phyloP scores from a whole-genome alignment of 805 yeast species.

The Candida ficus region DNA sequence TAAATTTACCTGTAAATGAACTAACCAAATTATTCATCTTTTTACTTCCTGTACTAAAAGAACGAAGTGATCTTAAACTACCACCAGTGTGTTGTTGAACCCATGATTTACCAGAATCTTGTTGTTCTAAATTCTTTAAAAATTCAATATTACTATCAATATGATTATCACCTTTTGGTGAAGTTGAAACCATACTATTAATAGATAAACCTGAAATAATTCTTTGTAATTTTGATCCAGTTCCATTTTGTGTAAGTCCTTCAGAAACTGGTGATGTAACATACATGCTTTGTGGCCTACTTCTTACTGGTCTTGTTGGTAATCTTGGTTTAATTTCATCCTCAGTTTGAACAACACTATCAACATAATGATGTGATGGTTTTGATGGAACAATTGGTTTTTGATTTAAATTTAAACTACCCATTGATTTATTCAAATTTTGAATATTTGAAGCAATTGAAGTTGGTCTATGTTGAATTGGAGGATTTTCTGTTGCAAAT shows the following conservation, averaged over 20 bases:
- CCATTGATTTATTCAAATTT: constrained; percentile 20
- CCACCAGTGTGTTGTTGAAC: constrained; percentile 29
- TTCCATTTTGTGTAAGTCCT: constrained; percentile 8
- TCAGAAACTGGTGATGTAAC: constrained; percentile 14
- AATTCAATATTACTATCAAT: constrained; percentile 35
- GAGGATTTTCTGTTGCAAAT: constrained; percentile 8
- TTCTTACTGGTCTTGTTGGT: constrained; percentile 3
- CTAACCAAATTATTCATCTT: constrained; percentile 19
- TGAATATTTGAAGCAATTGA: constrained; percentile 8
- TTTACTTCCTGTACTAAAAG: constrained; percentile 24
- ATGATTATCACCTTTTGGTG: constrained; percentile 22
- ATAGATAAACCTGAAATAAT: constrained; percentile 25
- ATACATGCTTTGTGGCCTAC: constrained; percentile 34
- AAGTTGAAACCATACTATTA: constrained; percentile 8
- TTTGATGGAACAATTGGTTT: constrained; percentile 1
- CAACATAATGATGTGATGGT: constrained; percentile 22
- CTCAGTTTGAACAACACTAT: constrained; percentile 25
- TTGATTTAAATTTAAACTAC: constrained; percentile 14
- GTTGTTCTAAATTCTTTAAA: constrained; percentile 31
- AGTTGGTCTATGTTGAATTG: constrained; percentile 20
- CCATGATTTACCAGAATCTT: constrained; percentile 31
- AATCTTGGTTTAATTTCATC: constrained; percentile 2
- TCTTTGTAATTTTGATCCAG: constrained; percentile 17
- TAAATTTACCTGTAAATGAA: constrained; percentile 24
- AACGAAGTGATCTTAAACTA: constrained; percentile 24